Percentiles rank a stretch among this genome's conserved stretches.
phyloP scores from a whole-genome alignment of 2,329 filamentous ascomycete genomes.

The Trichoderma harzianum region DNA sequence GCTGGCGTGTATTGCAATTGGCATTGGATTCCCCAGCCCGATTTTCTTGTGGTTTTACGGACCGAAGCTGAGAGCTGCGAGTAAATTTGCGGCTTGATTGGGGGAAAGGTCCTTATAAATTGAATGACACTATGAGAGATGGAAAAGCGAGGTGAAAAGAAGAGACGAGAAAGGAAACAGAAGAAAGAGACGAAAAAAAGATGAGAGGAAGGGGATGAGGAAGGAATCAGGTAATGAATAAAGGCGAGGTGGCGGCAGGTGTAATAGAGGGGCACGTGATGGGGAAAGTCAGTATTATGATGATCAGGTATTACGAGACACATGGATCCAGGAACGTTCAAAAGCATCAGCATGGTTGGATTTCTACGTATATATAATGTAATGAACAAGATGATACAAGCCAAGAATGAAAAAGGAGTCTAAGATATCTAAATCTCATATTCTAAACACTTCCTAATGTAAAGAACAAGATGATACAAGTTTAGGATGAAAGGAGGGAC shows the following conservation, averaged over 20 bases:
- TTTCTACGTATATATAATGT: background rate
- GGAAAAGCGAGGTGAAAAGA: background rate
- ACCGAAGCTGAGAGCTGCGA: slow-evolving; percentile 34
- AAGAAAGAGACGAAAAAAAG: background rate
- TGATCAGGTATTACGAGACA: background rate
- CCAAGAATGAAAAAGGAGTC: too few species aligned
- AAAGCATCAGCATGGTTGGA: background rate
- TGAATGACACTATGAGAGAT: background rate
- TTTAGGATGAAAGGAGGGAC: too few species aligned
- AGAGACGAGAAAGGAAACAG: background rate
- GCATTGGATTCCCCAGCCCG: slow-evolving; percentile 40
- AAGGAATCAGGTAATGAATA: background rate
- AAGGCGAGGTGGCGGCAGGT: background rate
- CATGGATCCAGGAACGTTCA: background rate
- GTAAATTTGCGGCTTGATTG: slow-evolving; percentile 24
- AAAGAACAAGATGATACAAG: background rate
- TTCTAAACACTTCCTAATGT: background rate
- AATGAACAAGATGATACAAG: background rate
- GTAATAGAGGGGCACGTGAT: background rate
- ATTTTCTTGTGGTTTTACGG: slow-evolving; percentile 46
- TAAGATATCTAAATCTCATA: background rate
- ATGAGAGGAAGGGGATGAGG: background rate
- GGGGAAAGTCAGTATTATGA: background rate
- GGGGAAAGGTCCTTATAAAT: too few species aligned
- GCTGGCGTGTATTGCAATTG: slow-evolving; percentile 43